Conservation (phyloP, 139 green algal species). For the Micractinium conductrix region DNA sequence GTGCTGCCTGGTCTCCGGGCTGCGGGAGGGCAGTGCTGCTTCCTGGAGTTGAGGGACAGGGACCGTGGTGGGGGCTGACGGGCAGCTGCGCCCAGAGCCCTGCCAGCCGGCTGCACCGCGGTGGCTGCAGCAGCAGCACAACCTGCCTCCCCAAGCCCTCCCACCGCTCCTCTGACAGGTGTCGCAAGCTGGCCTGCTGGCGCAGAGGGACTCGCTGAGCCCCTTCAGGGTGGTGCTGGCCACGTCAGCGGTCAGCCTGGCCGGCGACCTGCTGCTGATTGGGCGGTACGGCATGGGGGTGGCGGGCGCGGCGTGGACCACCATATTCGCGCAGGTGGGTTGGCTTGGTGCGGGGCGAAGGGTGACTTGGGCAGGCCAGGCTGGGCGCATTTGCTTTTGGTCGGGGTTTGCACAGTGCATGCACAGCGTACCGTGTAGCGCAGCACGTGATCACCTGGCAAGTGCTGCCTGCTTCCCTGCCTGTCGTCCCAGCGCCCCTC, state of each 20-base stretch:
- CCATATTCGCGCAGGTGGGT: slow-evolving; percentile 56
- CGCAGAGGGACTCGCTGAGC: slow-evolving; percentile 59
- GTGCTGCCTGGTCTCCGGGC: too few species aligned
- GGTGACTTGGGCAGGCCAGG: too few species aligned
- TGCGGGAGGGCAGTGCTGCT: too few species aligned
- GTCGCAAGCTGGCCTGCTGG: slow-evolving; percentile 46
- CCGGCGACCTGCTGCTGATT: slow-evolving; percentile 71
- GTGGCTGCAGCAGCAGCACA: not conserved
- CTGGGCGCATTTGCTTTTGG: too few species aligned
- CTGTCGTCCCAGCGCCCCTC: too few species aligned
- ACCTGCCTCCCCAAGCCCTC: not conserved
- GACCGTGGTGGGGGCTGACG: too few species aligned
- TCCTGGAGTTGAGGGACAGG: too few species aligned
- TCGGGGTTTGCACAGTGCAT: too few species aligned
- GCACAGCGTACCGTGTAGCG: too few species aligned
- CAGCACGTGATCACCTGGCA: too few species aligned
- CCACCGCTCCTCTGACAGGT: slow-evolving; percentile 14
- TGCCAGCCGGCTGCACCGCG: not conserved
- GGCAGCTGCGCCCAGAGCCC: not conserved
- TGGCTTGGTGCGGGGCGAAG: too few species aligned
- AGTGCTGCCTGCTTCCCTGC: not conserved
- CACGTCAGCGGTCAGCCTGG: slow-evolving; percentile 55
- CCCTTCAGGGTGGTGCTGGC: slow-evolving; percentile 63
- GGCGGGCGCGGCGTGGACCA: slow-evolving; percentile 71
- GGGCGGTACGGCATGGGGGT: slow-evolving; percentile 57